phyloP scores from a whole-genome alignment of 2,329 filamentous ascomycete genomes.

The Dryadomyces sulphureus region DNA sequence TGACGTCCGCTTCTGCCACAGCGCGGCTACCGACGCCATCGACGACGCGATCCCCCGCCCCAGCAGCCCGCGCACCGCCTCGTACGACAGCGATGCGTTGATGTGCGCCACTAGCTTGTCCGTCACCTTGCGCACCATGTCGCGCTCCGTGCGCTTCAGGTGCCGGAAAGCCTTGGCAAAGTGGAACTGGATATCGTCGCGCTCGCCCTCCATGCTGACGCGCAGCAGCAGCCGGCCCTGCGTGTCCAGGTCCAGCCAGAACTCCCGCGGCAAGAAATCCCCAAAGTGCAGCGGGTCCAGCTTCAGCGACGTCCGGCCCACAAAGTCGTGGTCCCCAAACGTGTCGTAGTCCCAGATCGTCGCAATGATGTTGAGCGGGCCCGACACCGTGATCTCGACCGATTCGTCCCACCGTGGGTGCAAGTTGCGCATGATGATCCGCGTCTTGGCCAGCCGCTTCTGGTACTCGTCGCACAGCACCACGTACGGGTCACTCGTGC shows the following conservation, averaged over 20 bases:
- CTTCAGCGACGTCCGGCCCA: constrained; percentile 91
- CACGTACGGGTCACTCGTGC: constrained; percentile 90
- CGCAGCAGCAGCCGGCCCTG: constrained; percentile 79
- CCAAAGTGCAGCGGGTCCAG: constrained; percentile 96
- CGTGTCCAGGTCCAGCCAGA: constrained; percentile 94
- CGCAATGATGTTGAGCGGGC: constrained; percentile 84
- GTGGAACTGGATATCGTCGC: constrained; percentile 96
- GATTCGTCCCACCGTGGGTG: constrained; percentile 97
- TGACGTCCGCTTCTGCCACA: constrained; percentile 47
- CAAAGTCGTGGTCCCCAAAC: constrained; percentile 92
- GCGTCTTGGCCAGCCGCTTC: constrained; percentile 87
- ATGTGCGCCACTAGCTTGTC: constrained; percentile 97
- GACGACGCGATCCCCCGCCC: constrained; percentile 48
- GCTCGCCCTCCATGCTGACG: constrained; percentile 96
- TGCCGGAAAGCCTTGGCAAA: constrained; percentile 95
- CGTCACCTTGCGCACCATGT: constrained; percentile 96
- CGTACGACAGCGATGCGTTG: constrained; percentile 70
- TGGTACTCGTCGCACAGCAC: constrained; percentile 96
- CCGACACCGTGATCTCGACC: constrained; percentile 86
- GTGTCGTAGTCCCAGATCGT: constrained; percentile 98
- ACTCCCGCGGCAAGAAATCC: constrained; percentile 89
- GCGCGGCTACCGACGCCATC: constrained; percentile 58
- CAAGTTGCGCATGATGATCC: constrained; percentile 76
- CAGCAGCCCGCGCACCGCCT: constrained; percentile 62
- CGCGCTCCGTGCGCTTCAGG: constrained; percentile 85